Percentiles rank a stretch among this genome's conserved stretches.
These are phyloP conservation scores for Priceomyces medius DNA, from an alignment of 805 yeast species.

Conservation along the genomic window DNA sequence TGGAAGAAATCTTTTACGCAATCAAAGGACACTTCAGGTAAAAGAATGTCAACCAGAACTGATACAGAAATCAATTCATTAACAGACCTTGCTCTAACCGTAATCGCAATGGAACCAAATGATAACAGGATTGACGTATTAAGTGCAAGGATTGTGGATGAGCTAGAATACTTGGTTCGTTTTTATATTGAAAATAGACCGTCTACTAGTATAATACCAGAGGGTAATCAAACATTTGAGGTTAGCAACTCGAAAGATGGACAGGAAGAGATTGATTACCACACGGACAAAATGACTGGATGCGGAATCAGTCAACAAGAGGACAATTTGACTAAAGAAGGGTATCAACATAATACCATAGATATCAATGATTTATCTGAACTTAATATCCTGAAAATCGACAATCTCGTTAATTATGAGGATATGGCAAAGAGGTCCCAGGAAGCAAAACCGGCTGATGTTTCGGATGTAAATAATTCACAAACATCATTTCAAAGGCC, in stretches of 20 bases:
- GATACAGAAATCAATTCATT: conserved; percentile 16
- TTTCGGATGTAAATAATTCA: conserved; percentile 11
- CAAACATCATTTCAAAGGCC: conserved; percentile 36
- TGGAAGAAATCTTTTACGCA: conserved; percentile 37
- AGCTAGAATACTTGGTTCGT: conserved; percentile 55
- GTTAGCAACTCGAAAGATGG: too few relatives aligned
- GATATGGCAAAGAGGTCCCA: conserved; percentile 13
- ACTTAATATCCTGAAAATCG: conserved; percentile 37
- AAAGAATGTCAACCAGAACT: conserved; percentile 5
- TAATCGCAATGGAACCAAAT: conserved; percentile 8
- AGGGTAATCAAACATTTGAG: conserved; percentile 17
- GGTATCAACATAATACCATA: too few relatives aligned
- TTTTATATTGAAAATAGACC: conserved; percentile 34
- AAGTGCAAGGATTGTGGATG: conserved; percentile 70
- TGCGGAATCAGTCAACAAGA: too few relatives aligned
- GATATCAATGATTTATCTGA: conserved; percentile 40
- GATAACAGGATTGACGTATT: conserved; percentile 55
- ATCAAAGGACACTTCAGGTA: not conserved
- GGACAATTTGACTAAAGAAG: too few relatives aligned
- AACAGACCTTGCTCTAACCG: conserved; percentile 18
- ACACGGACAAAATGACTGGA: too few relatives aligned
- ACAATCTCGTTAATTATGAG: conserved; percentile 31
- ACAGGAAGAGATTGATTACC: too few relatives aligned
- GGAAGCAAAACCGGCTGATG: not conserved
- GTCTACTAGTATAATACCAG: conserved; percentile 16